phyloP scores from a whole-genome alignment of 2,329 filamentous ascomycete genomes.

The Calonectria honghensis region DNA sequence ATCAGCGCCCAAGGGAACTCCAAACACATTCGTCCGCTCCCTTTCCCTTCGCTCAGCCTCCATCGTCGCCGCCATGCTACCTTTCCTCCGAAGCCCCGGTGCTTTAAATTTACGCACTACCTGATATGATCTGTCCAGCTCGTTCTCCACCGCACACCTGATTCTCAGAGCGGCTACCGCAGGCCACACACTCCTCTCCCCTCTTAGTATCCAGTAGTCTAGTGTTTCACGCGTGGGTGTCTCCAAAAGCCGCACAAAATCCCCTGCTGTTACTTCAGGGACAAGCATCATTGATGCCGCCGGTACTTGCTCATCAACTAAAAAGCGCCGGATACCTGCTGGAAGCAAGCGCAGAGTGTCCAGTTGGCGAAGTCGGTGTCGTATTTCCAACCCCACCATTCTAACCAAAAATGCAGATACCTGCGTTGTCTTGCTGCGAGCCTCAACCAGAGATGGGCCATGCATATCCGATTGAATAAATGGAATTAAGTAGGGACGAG shows the following conservation, averaged over 20 bases:
- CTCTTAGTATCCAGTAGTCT: constrained; percentile 89
- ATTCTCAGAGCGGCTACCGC: constrained; percentile 88
- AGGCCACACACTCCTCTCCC: constrained; percentile 94
- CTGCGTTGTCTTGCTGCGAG: constrained; percentile 74
- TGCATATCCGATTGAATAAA: constrained; percentile 89
- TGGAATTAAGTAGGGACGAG: constrained; percentile 90
- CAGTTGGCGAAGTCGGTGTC: constrained; percentile 87
- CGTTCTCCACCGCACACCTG: constrained; percentile 89
- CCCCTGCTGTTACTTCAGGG: constrained; percentile 82
- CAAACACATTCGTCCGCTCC: constrained; percentile 42
- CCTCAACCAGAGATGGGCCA: constrained; percentile 79
- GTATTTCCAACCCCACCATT: constrained; percentile 84
- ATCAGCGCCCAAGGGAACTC: constrained; percentile 34
- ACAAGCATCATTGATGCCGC: constrained; percentile 88
- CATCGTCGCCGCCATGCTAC: constrained; percentile 59
- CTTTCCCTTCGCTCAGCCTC: constrained; percentile 49
- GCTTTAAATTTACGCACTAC: constrained; percentile 80
- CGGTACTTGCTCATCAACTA: constrained; percentile 89
- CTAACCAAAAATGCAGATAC: constrained; percentile 76
- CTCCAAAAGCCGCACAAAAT: constrained; percentile 88
- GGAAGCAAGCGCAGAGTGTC: constrained; percentile 86
- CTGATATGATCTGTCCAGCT: constrained; percentile 90
- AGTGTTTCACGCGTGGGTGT: constrained; percentile 85
- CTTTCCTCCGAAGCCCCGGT: constrained; percentile 69
- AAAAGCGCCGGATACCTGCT: constrained; percentile 80